Evolutionary conservation across 2,329 filamentous ascomycete genomes (phyloP), one percentile per base, ranked within the genome.

Genomic region (Magnaporthales sp.): DNA sequence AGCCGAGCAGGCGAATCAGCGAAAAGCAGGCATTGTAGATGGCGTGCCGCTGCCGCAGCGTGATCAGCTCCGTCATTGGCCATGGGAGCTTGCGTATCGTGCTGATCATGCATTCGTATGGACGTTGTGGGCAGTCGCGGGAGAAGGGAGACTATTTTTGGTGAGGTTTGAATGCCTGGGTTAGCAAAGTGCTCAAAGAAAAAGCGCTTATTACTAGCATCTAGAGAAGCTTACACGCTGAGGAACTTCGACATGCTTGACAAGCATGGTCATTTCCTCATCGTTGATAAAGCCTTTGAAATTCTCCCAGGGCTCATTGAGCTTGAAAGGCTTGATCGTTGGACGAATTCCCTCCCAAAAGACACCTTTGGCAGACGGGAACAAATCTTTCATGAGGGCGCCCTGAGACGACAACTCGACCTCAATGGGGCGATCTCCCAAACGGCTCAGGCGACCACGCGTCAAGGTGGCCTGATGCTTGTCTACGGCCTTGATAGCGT

Each of bases 51-150:
- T 89, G 82, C 66, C 79, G 76, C 62, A 89, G 77, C 8, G 84
- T 89, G 76, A 89, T 85, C 66, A 79, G 70, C 2, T 84, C 75
- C 1, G 86, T 80, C 73, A 81, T 80, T 68, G 84, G 80, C 88
- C 88, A 90, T 0, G 88, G 88, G 60, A 88, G 81, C 78, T 89
- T 86, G 68, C 81, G 82, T 51, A 87, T 73, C 0, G 84, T 89
- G 73, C 85, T 88, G 70, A 90, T 87, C 71, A 90, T 78, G 72
- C 82, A 87, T 76, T 90, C 88, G 67, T 84, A 89, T 1, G 86
- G 84, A 15, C 88, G 83, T 75, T 90, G 86, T 0, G 86, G 86
- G 70, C 86, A 88, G 29, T 86, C 81, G 67, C 80, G 81, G 9
- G 84, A 82, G 72, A 85, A 89, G 0, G 84, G 83, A 13, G 85